Evolutionary conservation across 345 rosid genomes (phyloP), one percentile per base, ranked within the genome.

Genomic region (Aegle marmelos): DNA sequence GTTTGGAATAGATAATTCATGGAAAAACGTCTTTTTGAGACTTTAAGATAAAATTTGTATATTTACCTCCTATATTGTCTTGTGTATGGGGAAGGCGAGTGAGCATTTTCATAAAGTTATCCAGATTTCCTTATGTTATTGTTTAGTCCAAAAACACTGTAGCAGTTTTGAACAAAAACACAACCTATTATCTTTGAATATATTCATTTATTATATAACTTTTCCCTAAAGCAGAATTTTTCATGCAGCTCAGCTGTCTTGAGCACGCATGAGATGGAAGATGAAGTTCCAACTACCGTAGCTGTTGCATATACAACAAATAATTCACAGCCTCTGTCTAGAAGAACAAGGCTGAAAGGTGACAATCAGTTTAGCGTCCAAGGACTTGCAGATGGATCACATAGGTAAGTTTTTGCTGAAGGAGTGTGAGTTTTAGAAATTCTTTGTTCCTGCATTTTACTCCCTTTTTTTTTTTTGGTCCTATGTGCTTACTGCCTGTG

Each of bases 291-390:
- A 78, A 91, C 97, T 59, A 91, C 94, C 27, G 85, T 90, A 66
- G 98, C 91, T 85, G 88, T 89, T 82, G 89, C 94, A 72, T 85
- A 87, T 82, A 79, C 88, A 34, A 86, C 86, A 75, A 92, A 83
- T 85, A 83, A 81, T 81, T 91, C 92, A n/a, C 99, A 90, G 64
- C 90, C 98, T 68, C 84, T 91, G 37, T 96, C 99, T 76, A 90
- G 97, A 79, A 92, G 99, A 87, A 96, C 99, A 62, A 93, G 95
- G 80, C 86, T 90, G 83, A 94, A 89, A 85, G 91, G 90, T 82
- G 98, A 94, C 78, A 87, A 85, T 85, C 91, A 90, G 79, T 82
- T 87, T 85, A 86, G 89, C 69, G 80, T 75, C 78, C 85, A 81
- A 74, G 92, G 97, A 79, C 76, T 83, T 77, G 84, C 77, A 25